A percentile compares a stretch with the other conserved stretches of the same genome.
These are phyloP conservation scores for Kuraishia floccosa DNA, from an alignment of 805 yeast genomes.

Conservation along the genomic window DNA sequence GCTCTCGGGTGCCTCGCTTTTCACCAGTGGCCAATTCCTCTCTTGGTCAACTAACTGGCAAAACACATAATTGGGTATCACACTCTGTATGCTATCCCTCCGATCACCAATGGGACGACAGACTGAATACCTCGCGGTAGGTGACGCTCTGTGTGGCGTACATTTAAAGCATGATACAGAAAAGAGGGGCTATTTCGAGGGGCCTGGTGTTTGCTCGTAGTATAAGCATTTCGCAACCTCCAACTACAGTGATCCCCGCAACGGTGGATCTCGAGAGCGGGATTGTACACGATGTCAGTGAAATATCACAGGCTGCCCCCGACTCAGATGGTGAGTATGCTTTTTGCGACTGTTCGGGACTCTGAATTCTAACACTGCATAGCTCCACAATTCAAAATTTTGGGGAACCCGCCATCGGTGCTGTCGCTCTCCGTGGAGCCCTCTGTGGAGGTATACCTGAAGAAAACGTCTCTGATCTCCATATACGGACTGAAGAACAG, in stretches of 20 bases:
- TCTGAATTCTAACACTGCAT: background rate
- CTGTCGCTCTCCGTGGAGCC: slow-evolving; percentile 44
- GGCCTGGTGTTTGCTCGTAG: slow-evolving; percentile 4
- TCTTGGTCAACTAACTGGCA: no score
- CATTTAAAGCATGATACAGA: no score
- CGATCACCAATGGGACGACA: no score
- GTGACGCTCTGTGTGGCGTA: no score
- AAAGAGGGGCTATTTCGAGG: no score
- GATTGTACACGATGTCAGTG: background rate
- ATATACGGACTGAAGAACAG: slow-evolving; percentile 20
- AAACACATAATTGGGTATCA: no score
- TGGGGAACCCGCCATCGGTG: slow-evolving; percentile 38
- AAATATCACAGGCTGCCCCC: slow-evolving; percentile 2
- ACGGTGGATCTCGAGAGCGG: slow-evolving; percentile 3
- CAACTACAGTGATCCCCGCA: slow-evolving; percentile 3
- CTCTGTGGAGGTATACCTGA: slow-evolving; percentile 40
- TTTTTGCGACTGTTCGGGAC: background rate
- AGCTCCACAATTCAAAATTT: slow-evolving; percentile 23
- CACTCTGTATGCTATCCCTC: no score
- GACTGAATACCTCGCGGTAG: no score
- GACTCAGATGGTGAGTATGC: slow-evolving; percentile 1
- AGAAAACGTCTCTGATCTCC: slow-evolving; percentile 37
- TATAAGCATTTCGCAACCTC: slow-evolving; percentile 9
- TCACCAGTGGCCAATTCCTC: no score
- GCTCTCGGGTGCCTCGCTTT: no score